These are phyloP conservation scores for Arachis hypogaea DNA, from an alignment of 306 rosid species.

Conservation along the genomic window DNA sequence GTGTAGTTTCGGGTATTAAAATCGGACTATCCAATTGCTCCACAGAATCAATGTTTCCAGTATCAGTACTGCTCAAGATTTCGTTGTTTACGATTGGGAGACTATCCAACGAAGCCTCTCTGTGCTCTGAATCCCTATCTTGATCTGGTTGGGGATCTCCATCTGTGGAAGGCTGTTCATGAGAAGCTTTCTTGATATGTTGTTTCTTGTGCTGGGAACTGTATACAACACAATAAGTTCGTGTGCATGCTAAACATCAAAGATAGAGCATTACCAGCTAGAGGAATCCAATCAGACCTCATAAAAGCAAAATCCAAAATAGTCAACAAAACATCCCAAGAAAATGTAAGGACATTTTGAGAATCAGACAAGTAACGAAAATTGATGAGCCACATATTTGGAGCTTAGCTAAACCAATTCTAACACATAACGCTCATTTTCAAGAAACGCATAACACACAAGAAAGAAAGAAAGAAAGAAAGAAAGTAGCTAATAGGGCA, in stretches of 20 bases:
- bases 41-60: slow-evolving; percentile 13
- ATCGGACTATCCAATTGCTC: slow-evolving; percentile 38
- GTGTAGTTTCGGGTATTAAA: slow-evolving; percentile 40
- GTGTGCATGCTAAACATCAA: not conserved
- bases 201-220: slow-evolving; percentile 68
- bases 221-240: slow-evolving; percentile 33
- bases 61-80: slow-evolving; percentile 37
- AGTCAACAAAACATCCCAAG: not conserved
- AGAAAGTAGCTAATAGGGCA: not conserved
- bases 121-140: slow-evolving; percentile 49
- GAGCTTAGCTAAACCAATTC: not conserved
- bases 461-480: not conserved
- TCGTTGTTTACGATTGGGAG: slow-evolving; percentile 48
- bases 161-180: slow-evolving; percentile 44
- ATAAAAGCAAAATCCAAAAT: not conserved
- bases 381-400: not conserved
- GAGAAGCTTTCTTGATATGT: slow-evolving; percentile 60
- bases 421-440: not conserved
- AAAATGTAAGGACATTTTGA: not conserved
- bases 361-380: not conserved
- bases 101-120: slow-evolving; percentile 37
- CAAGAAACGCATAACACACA: not conserved
- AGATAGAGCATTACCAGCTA: slow-evolving; percentile 14
- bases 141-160: slow-evolving; percentile 50
- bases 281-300: not conserved